Conservation (phyloP, 1,284 basidiomycete species). For the Butyriboletus appendiculatus region DNA sequence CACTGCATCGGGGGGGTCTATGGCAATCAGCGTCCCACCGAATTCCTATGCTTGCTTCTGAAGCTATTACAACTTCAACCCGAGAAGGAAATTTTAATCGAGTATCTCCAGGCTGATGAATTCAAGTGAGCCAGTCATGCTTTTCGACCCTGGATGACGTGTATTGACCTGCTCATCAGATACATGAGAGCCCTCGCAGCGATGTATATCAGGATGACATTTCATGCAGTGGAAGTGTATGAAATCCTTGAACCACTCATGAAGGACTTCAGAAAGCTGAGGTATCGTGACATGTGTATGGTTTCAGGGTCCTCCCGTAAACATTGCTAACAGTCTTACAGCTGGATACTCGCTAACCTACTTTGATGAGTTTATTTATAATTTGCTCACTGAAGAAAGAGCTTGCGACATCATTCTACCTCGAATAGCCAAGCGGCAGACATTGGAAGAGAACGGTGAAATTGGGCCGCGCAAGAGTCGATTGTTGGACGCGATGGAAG, state of each 20-base stretch:
- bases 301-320: slow-evolving; percentile 11
- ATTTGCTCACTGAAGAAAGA: slow-evolving; percentile 84
- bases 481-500: slow-evolving; percentile 82
- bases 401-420: slow-evolving; percentile 98
- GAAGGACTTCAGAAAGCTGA: slow-evolving; percentile 91
- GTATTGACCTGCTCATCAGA: slow-evolving; percentile 42
- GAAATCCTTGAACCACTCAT: slow-evolving; percentile 92
- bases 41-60: slow-evolving; percentile 89
- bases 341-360: slow-evolving; percentile 82
- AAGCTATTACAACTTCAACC: slow-evolving; percentile 98
- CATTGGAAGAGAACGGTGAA: slow-evolving; percentile 91
- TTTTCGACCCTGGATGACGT: not conserved
- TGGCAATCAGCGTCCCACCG: slow-evolving; percentile 89
- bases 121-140: slow-evolving; percentile 80
- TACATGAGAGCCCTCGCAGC: slow-evolving; percentile 93
- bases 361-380: slow-evolving; percentile 93
- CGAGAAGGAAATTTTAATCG: slow-evolving; percentile 93
- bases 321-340: slow-evolving; percentile 31
- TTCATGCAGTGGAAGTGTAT: slow-evolving; percentile 87
- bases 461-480: slow-evolving; percentile 81
- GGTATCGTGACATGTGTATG: slow-evolving; percentile 79
- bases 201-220: slow-evolving; percentile 95
- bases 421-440: slow-evolving; percentile 81
- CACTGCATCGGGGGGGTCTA: slow-evolving; percentile 91
- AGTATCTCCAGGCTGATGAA: slow-evolving; percentile 94